Evolutionary conservation across 306 rosid genomes (phyloP).

Genomic region (Oemleria cerasiformis): DNA sequence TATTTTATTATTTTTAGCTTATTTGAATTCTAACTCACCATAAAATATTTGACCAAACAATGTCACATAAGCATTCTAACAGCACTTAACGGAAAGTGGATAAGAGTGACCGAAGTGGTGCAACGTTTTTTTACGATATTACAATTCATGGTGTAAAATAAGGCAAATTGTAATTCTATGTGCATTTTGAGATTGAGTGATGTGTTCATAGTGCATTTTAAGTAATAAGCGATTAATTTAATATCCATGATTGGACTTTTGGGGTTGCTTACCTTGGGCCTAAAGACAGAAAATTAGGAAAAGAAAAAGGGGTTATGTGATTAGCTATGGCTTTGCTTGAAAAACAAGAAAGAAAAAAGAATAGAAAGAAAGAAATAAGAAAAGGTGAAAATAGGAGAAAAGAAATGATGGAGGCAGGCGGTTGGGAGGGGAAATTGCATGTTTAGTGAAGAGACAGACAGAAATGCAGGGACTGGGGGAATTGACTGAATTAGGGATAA

Average conservation of each 20-base stretch:
- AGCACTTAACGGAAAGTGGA: too few species aligned
- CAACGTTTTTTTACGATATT: too few species aligned
- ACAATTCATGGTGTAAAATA: too few species aligned
- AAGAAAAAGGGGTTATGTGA: neutral
- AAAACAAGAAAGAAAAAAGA: neutral
- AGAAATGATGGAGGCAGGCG: neutral
- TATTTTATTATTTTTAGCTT: too few species aligned
- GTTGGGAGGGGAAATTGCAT: neutral
- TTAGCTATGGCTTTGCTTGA: neutral
- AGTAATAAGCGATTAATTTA: too few species aligned
- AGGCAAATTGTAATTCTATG: too few species aligned
- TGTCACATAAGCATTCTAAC: too few species aligned
- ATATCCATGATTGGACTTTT: neutral
- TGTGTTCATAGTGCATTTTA: too few species aligned
- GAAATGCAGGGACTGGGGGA: conserved; percentile 23
- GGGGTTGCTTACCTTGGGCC: neutral
- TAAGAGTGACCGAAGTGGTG: too few species aligned
- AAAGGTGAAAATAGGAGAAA: neutral
- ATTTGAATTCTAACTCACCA: too few species aligned
- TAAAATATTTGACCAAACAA: too few species aligned
- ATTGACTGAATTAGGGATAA: conserved; percentile 20
- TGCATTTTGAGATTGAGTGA: too few species aligned
- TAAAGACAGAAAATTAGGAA: neutral
- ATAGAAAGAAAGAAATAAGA: neutral
- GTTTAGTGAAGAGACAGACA: conserved; percentile 2